Conservation (phyloP, 176 grass and related monocot genomes). For the Canna indica region DNA sequence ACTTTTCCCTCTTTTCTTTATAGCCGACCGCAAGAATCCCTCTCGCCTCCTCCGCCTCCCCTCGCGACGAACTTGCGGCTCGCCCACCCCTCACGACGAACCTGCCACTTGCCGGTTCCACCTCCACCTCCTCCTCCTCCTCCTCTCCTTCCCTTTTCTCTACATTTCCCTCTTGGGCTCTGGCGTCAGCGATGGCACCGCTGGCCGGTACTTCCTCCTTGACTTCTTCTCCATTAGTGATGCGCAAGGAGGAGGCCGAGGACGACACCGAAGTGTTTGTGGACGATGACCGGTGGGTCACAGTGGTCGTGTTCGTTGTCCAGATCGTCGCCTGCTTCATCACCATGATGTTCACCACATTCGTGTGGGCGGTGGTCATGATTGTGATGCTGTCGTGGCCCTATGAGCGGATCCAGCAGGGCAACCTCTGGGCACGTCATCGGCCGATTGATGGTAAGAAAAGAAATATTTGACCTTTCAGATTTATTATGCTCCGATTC, state of each 20-base stretch:
- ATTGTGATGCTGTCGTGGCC: constrained; percentile 43
- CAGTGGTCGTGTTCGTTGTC: constrained; percentile 19
- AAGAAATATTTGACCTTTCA: neutral
- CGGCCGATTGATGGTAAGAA: constrained; percentile 37
- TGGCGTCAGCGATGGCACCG: too few relatives aligned
- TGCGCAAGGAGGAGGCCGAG: constrained; percentile 1
- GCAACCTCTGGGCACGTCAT: constrained; percentile 44
- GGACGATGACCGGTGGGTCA: constrained; percentile 27
- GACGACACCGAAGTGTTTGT: neutral
- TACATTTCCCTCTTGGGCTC: too few relatives aligned
- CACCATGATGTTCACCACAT: constrained; percentile 32
- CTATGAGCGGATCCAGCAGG: constrained; percentile 30
- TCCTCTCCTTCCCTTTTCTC: too few relatives aligned
- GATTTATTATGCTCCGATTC: neutral
- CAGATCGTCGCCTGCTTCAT: constrained; percentile 38
- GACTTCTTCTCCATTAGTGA: too few relatives aligned
- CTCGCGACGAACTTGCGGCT: too few relatives aligned
- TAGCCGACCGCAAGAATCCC: too few relatives aligned
- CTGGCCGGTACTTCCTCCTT: too few relatives aligned
- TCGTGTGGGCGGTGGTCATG: constrained; percentile 38
- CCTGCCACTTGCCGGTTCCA: too few relatives aligned
- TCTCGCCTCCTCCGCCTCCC: too few relatives aligned
- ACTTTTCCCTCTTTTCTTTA: too few relatives aligned
- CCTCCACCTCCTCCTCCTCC: too few relatives aligned
- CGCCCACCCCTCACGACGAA: too few relatives aligned